Percentiles rank a stretch among this genome's conserved stretches.
Conservation (phyloP, 148 eudicot genomes). For the Rhododendron henanense region DNA sequence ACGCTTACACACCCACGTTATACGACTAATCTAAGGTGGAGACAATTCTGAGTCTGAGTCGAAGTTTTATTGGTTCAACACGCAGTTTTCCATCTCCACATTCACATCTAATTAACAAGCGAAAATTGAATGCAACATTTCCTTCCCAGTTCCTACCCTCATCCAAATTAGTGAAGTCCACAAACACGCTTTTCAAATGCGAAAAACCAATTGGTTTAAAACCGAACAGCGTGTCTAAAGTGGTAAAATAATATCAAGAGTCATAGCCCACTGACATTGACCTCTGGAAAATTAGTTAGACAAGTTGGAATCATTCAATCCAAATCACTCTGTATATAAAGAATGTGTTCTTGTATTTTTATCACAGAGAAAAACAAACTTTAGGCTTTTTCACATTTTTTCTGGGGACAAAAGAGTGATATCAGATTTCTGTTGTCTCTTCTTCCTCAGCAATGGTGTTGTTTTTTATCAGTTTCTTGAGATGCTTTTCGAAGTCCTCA, state of each 20-base stretch:
- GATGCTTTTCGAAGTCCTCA: not conserved
- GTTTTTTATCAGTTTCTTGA: not conserved
- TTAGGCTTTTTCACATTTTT: not conserved
- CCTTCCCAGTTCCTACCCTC: too few relatives aligned
- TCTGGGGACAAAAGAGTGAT: not conserved
- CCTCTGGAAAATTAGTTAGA: not conserved
- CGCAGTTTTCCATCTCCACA: not conserved
- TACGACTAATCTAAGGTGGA: too few relatives aligned
- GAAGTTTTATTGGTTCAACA: not conserved
- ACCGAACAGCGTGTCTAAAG: not conserved
- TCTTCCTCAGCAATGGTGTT: not conserved
- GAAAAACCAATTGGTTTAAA: not conserved
- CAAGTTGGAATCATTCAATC: not conserved
- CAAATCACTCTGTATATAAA: not conserved
- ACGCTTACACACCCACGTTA: too few relatives aligned
- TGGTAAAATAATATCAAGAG: not conserved
- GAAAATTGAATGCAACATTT: not conserved
- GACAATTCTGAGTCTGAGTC: not conserved
- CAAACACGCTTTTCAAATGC: not conserved
- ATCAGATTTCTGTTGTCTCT: not conserved
- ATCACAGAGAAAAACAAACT: not conserved
- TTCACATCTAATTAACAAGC: not conserved
- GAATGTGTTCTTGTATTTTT: not conserved
- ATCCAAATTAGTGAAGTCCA: not conserved
- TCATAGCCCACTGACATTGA: not conserved